phyloP scores from a whole-genome alignment of 1,284 basidiomycete genomes.

The Xerocomus amazonicus region DNA sequence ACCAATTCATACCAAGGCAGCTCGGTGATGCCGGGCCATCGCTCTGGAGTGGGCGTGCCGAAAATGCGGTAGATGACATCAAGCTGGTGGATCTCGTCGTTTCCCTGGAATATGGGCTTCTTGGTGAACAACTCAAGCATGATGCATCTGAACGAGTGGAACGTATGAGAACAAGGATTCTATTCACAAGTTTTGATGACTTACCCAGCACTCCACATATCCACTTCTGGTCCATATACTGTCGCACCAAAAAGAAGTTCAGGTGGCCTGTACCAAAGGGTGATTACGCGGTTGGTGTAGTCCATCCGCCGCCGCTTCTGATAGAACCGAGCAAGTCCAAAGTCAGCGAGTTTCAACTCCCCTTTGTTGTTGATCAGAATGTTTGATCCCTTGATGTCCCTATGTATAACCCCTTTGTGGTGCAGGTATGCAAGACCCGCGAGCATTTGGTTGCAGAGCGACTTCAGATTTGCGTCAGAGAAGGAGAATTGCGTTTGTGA shows the following conservation, averaged over 20 bases:
- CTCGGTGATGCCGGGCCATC: constrained; percentile 80
- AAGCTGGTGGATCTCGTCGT: constrained; percentile 96
- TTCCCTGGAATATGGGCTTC: constrained; percentile 93
- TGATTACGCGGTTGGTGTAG: constrained; percentile 99
- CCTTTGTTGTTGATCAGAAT: constrained; percentile 93
- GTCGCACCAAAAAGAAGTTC: constrained; percentile 96
- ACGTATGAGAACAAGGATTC: constrained; percentile 1
- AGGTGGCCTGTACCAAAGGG: constrained; percentile 97
- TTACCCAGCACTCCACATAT: constrained; percentile 99
- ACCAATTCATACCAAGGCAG: constrained; percentile 99
- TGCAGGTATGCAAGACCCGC: constrained; percentile 92
- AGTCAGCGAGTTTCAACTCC: constrained; percentile 95
- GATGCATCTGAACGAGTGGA: constrained; percentile 71
- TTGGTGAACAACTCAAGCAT: constrained; percentile 97
- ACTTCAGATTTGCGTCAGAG: constrained; percentile 87
- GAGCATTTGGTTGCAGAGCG: constrained; percentile 92
- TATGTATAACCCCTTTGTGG: constrained; percentile 92
- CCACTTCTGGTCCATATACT: constrained; percentile 96
- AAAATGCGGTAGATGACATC: constrained; percentile 89
- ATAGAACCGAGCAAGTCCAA: constrained; percentile 97
- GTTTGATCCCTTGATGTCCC: constrained; percentile 98
- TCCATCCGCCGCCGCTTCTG: constrained; percentile 87
- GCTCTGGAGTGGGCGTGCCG: constrained; percentile 81
- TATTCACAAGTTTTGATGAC: not conserved
- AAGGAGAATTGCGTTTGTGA: constrained; percentile 89